Evolutionary conservation across 768 basidiomycete species (phyloP), one percentile per base, ranked within the genome.

Genomic region (Crucibulum laeve): DNA sequence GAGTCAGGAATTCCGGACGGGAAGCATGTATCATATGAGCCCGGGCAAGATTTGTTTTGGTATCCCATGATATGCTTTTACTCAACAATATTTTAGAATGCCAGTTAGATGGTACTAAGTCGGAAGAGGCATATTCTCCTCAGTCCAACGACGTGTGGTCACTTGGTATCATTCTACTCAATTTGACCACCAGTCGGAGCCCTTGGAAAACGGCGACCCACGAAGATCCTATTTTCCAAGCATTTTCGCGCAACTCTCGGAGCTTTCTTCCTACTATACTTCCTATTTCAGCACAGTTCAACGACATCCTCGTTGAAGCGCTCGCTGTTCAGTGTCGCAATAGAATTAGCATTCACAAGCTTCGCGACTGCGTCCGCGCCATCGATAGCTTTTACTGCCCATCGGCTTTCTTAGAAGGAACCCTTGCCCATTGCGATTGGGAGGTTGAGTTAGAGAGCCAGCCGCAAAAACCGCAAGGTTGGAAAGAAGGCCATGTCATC

Each of bases 11-110:
- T 91, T 93, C 64, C 81, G 90, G 40, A 96, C 93, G 25, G 94
- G 94, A n/a, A 93, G 90, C 54, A 81, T 93, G n/a, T 96, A 92
- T 64, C 95, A 96, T 65, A 94, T 98, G 87, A 93, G 91, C 57
- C 94, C 94, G 64, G 91, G 88, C 82, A 30, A 30, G 28, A 10
- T 30, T 8, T 10, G 10, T 30, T 30, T n/a, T 8, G 28, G 28
- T 10, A 8, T 10, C 28, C n/a, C 28, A 8, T 37, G 36, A 40
- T n/a, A 25, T 18, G n/a, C 28, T 24, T 40, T 40, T 21, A 21
- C 36, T 40, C 35, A n/a, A n/a, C n/a, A n/a, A n/a, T n/a, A n/a
- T 11, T 64, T 54, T 50, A 97, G 91, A 97, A 62, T 96, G 95
- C 60, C 87, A 96, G 57, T 83, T 87, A 13, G 86, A 84, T 40